These are phyloP conservation scores for Nakaseomyces glabratus DNA, from an alignment of 1,139 yeast genomes.

Conservation along the genomic window DNA sequence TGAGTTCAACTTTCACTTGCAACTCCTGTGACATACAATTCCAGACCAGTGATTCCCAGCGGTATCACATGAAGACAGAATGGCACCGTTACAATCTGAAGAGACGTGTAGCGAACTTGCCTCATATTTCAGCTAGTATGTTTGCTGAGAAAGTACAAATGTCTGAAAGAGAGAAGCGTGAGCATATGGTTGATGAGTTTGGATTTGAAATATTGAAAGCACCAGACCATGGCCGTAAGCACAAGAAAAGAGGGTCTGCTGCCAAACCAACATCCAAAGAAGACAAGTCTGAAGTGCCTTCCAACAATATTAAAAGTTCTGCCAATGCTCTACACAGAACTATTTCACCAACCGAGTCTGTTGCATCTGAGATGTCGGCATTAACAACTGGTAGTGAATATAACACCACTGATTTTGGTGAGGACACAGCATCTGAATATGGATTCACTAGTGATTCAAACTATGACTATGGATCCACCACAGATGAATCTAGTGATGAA, in stretches of 20 bases:
- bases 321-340: constrained; percentile 12
- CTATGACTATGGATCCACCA: constrained; percentile 32
- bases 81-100: constrained; percentile 93
- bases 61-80: constrained; percentile 88
- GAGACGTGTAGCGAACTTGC: constrained; percentile 78
- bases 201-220: constrained; percentile 43
- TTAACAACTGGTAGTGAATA: constrained; percentile 39
- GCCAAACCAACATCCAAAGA: constrained; percentile 1
- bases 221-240: constrained; percentile 18
- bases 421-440: constrained; percentile 45
- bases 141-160: constrained; percentile 65
- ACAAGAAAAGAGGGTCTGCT: constrained; percentile 28
- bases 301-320: no score
- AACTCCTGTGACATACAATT: constrained; percentile 76
- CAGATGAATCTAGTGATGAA: constrained; percentile 25
- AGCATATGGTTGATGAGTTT: constrained; percentile 51
- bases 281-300: no score
- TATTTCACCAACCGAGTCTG: constrained; percentile 46
- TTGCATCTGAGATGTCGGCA: constrained; percentile 50
- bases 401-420: constrained; percentile 34
- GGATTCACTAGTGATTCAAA: constrained; percentile 38
- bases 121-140: constrained; percentile 69
- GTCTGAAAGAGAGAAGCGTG: constrained; percentile 34
- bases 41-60: constrained; percentile 67
- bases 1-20: constrained; percentile 47